Percentiles rank a stretch among this genome's conserved stretches.
Conservation (phyloP, 2,329 filamentous ascomycete species). For the Ascochyta koolunga region DNA sequence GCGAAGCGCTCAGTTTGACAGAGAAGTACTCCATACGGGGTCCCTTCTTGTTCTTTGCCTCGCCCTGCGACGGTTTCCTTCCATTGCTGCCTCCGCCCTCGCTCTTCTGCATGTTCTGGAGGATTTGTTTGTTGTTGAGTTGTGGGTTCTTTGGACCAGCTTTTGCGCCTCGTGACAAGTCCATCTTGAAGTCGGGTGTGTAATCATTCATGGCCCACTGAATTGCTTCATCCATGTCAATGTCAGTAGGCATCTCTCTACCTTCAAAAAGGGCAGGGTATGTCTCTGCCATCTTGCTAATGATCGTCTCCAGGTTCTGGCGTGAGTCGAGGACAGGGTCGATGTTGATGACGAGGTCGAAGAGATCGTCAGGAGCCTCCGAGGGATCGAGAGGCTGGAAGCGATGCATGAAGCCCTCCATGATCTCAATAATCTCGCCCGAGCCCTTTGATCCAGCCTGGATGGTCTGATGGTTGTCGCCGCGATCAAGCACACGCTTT, state of each 20-base stretch:
- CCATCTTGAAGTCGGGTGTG: constrained; percentile 75
- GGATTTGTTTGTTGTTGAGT: constrained; percentile 48
- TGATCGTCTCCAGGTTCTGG: constrained; percentile 80
- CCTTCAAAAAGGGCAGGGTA: constrained; percentile 76
- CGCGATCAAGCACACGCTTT: constrained; percentile 79
- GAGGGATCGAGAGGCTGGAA: constrained; percentile 79
- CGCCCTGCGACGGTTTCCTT: constrained; percentile 28
- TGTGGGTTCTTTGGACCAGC: constrained; percentile 25
- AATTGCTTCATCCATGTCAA: constrained; percentile 82
- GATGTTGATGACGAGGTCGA: constrained; percentile 84
- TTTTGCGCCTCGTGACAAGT: constrained; percentile 63
- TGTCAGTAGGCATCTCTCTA: constrained; percentile 67
- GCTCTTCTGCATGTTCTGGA: constrained; percentile 38
- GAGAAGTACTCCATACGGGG: constrained; percentile 69
- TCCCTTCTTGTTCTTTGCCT: constrained; percentile 56
- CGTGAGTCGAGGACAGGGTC: constrained; percentile 79
- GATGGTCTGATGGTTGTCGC: constrained; percentile 98
- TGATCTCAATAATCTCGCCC: constrained; percentile 82
- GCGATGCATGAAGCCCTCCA: constrained; percentile 89
- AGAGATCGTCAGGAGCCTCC: constrained; percentile 75
- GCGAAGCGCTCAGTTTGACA: constrained; percentile 59
- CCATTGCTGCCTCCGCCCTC: constrained; percentile 11
- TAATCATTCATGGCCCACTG: constrained; percentile 77
- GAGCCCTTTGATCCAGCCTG: constrained; percentile 76
- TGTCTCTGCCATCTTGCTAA: constrained; percentile 72